Evolutionary conservation across 2,329 filamentous ascomycete genomes (phyloP).

Genomic region (Diaporthe vaccinii): DNA sequence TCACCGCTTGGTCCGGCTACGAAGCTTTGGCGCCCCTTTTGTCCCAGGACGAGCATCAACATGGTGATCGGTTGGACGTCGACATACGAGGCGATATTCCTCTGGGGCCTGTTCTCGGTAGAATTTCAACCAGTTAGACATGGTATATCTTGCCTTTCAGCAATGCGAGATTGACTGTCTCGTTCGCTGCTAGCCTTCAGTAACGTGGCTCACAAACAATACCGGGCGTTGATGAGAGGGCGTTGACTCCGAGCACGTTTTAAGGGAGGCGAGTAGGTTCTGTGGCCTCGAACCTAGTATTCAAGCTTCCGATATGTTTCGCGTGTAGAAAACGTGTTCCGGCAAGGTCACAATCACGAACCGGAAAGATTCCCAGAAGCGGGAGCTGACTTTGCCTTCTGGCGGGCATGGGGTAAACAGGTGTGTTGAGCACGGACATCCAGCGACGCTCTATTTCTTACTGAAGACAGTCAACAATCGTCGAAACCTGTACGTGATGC

Average conservation of each 20-base stretch:
- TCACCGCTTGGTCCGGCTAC: not conserved
- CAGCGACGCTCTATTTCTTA: not conserved
- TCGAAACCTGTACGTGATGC: not conserved
- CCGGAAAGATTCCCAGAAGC: not conserved
- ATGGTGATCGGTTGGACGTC: slow-evolving; percentile 20
- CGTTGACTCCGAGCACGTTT: slow-evolving; percentile 15
- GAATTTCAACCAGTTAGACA: slow-evolving; percentile 2
- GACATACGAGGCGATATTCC: not conserved
- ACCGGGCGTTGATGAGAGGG: slow-evolving; percentile 23
- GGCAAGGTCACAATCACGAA: not conserved
- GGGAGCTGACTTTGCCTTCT: not conserved
- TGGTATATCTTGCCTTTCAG: not conserved
- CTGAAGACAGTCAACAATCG: not conserved
- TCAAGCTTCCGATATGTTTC: slow-evolving; percentile 27
- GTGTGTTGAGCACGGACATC: slow-evolving; percentile 2
- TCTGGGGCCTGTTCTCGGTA: not conserved
- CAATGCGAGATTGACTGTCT: not conserved
- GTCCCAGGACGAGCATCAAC: slow-evolving; percentile 22
- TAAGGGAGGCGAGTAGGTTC: slow-evolving; percentile 3
- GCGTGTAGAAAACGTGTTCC: not conserved
- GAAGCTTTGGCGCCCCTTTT: slow-evolving; percentile 16
- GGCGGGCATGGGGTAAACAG: not conserved
- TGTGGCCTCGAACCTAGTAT: slow-evolving; percentile 18
- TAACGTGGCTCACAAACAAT: not conserved
- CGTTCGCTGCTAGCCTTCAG: not conserved